Evolutionary conservation across 2,329 filamentous ascomycete species (phyloP), one percentile per base, ranked within the genome.

Genomic region (Penicillium fuscoglaucum): DNA sequence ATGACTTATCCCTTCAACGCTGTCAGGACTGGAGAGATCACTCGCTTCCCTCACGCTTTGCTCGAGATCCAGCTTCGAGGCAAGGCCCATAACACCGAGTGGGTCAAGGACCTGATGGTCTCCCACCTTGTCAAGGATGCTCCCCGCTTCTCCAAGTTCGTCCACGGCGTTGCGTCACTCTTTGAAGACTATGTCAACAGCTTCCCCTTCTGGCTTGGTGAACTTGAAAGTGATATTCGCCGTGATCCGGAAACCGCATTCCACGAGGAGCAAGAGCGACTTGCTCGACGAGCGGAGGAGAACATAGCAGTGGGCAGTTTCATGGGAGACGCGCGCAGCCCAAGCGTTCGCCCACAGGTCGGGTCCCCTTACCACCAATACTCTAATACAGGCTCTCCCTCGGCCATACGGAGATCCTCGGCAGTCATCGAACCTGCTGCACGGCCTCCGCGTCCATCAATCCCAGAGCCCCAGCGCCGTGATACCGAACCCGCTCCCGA

Each of bases 181-280:
- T 98, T 98, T 66, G 95, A 98, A 69, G 91, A 99, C 75, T 87
- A 96, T 70, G 93, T 99, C 74, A 98, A 98, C 78, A 93, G 87
- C 62, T 87, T 98, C 70, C 95, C 95, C 15, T 97, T 98, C 79
- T 99, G 95, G 95, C 84, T 98, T 35, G 89, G 89, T 68, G 90
- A 96, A 62, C 83, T 98, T 44, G 93, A 97, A 72, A 90, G 86
- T 33, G 95, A 99, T 72, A 99, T 99, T 71, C 88, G 93, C 66
- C 91, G 90, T 72, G 93, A 98, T 72, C 95, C 95, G 0, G 90
- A 95, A 72, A 84, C 85, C 62, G 93, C 93, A 0, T 97, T 96
- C 72, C 90, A 96, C 64, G 89, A 95, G 68, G 93, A 98, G 74
- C 92, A 96, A 73, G 87, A 93, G 74, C 86, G 89, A 58, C 87